Base-by-base conservation (phyloP, 2,329 filamentous ascomycete species). In the Monosporascus sp. region DNA sequence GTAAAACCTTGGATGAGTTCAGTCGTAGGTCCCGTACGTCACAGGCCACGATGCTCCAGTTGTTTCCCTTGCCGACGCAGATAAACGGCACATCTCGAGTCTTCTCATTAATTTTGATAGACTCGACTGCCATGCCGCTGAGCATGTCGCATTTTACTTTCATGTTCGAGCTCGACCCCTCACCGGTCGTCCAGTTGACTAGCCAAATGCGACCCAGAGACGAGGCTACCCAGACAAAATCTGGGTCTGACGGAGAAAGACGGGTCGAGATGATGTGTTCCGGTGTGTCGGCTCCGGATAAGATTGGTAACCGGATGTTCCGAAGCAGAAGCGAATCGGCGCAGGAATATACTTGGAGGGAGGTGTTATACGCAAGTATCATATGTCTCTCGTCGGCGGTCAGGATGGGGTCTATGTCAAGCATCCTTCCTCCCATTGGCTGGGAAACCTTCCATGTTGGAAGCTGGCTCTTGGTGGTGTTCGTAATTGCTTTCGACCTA, bases 271-370 rank as follows among this genome's bases (percentile, higher is more conserved):
- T 70, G 48, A 79, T 71, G 51, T 66, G 65, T 46, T 68, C 61
- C 45, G 54, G 57, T n/a, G 61, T 56, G n/a, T 59, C 61, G 7
- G 66, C 62, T 14, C 57, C 51, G 17, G 58, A 61, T 48, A 61
- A 56, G 22, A 62, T 70, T 65, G 60, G 75, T 59, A 86, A 73
- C 14, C 80, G 73, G 48, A 97, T 85, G 52, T 84, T 83, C 60
- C 90, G 85, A 46, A 90, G 77, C 22, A 95, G 81, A 48, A 95
- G 81, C 2, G 94, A 97, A 51, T 90, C 91, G 58, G 82, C 76
- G 31, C 89, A 83, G 2, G 89, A 88, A 70, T 94, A 96, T 25
- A 96, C 80, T 67, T 91, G 88, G 51, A 97, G 76, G 9, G 87
- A 86, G 27, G 82, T 85, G 55, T 85, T 81, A 63, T 90, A 89